Percentiles rank a stretch among this genome's conserved stretches.
These are phyloP conservation scores for Bondarzewia mesenterica DNA, from an alignment of 1,284 basidiomycete genomes.

Conservation along the genomic window DNA sequence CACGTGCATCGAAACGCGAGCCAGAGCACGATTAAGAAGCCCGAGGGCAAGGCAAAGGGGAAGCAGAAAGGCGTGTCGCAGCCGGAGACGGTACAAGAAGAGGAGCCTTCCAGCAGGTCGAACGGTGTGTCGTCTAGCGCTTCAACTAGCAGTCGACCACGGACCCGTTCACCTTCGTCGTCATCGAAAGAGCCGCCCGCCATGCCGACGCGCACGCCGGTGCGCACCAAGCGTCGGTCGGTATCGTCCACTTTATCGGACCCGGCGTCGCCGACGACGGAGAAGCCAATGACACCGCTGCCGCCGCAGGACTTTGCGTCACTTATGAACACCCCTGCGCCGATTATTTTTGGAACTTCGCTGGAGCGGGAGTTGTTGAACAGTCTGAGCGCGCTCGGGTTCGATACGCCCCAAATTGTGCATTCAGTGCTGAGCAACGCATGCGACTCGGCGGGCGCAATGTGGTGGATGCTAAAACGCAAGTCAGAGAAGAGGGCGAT, in stretches of 20 bases:
- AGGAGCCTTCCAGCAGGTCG: constrained; percentile 21
- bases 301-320: constrained; percentile 64
- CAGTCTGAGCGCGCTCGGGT: constrained; percentile 68
- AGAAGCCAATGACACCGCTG: constrained; percentile 33
- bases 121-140: constrained; percentile 15
- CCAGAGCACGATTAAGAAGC: constrained; percentile 37
- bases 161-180: constrained; percentile 11
- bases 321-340: constrained; percentile 61
- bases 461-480: constrained; percentile 95
- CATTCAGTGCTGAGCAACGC: constrained; percentile 90
- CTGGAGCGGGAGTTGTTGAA: constrained; percentile 79
- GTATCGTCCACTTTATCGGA: constrained; percentile 78
- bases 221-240: constrained; percentile 89
- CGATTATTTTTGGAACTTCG: constrained; percentile 80
- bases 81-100: constrained; percentile 42
- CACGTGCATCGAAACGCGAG: constrained; percentile 43
- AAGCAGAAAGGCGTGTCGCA: constrained; percentile 14
- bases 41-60: constrained; percentile 8
- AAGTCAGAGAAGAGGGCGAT: constrained; percentile 61
- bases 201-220: constrained; percentile 77
- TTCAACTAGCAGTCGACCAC: constrained; percentile 15
- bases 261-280: constrained; percentile 39
- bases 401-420: constrained; percentile 91
- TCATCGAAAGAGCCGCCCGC: constrained; percentile 41
- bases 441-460: constrained; percentile 85